phyloP scores from a whole-genome alignment of 305 asterid species.

The Solanum aculeatissimum region DNA sequence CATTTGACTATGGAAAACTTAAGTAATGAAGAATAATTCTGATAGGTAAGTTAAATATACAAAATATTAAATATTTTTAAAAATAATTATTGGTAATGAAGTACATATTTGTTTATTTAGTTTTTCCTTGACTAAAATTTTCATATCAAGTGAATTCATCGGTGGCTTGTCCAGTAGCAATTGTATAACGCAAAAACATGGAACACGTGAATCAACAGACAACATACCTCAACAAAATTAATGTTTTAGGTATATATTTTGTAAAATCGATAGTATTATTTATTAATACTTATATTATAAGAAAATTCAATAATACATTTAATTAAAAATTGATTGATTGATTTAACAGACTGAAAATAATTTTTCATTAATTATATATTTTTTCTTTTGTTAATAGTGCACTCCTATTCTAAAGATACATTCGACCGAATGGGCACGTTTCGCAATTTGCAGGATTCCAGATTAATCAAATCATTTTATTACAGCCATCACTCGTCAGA shows the following conservation, averaged over 20 bases:
- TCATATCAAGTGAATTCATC: not conserved
- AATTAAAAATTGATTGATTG: too few relatives aligned
- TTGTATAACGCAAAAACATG: not conserved
- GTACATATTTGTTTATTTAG: not conserved
- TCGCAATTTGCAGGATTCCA: too few relatives aligned
- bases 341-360: not conserved
- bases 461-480: not conserved
- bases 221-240: too few relatives aligned
- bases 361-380: too few relatives aligned
- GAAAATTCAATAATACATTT: too few relatives aligned
- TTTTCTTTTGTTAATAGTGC: too few relatives aligned
- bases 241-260: too few relatives aligned
- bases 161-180: not conserved
- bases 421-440: too few relatives aligned
- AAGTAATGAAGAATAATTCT: not conserved
- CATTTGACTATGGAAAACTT: not conserved
- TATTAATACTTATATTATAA: too few relatives aligned
- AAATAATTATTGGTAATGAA: not conserved
- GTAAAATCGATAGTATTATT: too few relatives aligned
- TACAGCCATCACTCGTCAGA: not conserved
- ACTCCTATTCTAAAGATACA: too few relatives aligned
- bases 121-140: not conserved
- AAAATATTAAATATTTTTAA: not conserved
- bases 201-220: not conserved
- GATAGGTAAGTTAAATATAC: not conserved